Evolutionary conservation across 768 basidiomycete genomes (phyloP), one percentile per base, ranked within the genome.

Genomic region (Leccinum ochraceum): DNA sequence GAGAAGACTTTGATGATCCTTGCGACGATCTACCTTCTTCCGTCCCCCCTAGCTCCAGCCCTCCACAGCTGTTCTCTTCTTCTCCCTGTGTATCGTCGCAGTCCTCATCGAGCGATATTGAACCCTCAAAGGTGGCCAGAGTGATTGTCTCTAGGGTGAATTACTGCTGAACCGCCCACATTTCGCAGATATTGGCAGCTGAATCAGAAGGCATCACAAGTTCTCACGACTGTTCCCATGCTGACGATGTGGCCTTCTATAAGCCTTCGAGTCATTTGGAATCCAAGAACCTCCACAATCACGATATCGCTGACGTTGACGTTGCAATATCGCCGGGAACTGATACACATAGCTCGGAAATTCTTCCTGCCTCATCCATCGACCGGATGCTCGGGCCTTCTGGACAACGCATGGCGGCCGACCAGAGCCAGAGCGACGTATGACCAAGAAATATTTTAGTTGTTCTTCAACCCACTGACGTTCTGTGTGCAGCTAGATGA

Each of bases 31-130:
- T 61, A 22, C 54, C 44, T 3, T 72, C 71, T 56, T 69, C 72
- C 51, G 60, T 64, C 13, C 73, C 67, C 37, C 82, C 80, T 28
- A 80, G 77, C 61, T 85, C 84, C 10, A 85, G 82, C 62, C 82
- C 84, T 53, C 65, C 69, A 8, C 68, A 70, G 17, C n/a, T 78
- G 44, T 77, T 83, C 66, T 74, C 77, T 61, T 76, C 81, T 53
- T 80, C 82, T 7, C 78, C 81, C 5, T 62, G 69, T n/a, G 65
- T 61, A 34, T 74, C 69, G 13, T 77, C 78, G 28, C 71, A 71
- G 46, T 74, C 75, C 22, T 72, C 73, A 2, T 61, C 56, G 6
- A 42, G 46, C 10, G 63, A 44, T 17, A 14, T 20, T 39, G 63
- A 63, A 16, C 37, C 54, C n/a, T 52, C 60, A 10, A 60, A 62